Evolutionary conservation across 2,329 filamentous ascomycete species (phyloP).

Genomic region (Neopestalotiopsis sp.): DNA sequence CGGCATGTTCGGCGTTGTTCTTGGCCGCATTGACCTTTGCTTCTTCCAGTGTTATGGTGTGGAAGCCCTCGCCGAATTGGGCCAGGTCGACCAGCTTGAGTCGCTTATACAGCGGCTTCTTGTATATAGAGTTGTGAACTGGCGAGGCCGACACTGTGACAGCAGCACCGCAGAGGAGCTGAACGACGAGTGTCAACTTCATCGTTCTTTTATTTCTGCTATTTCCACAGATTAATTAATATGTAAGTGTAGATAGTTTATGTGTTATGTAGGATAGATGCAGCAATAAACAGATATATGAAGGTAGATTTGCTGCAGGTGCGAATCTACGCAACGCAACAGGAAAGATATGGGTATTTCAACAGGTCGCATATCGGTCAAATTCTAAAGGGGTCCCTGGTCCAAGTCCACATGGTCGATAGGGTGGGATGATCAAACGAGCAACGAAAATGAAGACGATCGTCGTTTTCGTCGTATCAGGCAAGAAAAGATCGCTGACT

Average conservation of each 20-base stretch:
- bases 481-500: slow-evolving; percentile 11
- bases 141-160: slow-evolving; percentile 32
- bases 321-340: not conserved
- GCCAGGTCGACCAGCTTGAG: slow-evolving; percentile 29
- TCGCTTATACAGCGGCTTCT: slow-evolving; percentile 25
- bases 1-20: slow-evolving; percentile 17
- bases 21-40: slow-evolving; percentile 27
- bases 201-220: slow-evolving; percentile 21
- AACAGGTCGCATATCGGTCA: not conserved
- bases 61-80: slow-evolving; percentile 31
- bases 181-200: slow-evolving; percentile 31
- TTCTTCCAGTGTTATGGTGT: slow-evolving; percentile 32
- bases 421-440: not conserved
- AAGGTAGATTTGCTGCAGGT: not conserved
- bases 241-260: not conserved
- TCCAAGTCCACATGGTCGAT: not conserved
- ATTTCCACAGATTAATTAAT: slow-evolving; percentile 2
- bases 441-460: slow-evolving; percentile 9
- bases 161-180: slow-evolving; percentile 31
- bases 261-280: not conserved
- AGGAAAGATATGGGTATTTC: not conserved
- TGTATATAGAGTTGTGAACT: slow-evolving; percentile 25
- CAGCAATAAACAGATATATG: not conserved
- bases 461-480: slow-evolving; percentile 6
- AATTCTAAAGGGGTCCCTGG: slow-evolving; percentile 6